A percentile compares a stretch with the other conserved stretches of the same genome.
phyloP scores from a whole-genome alignment of 2,329 filamentous ascomycete species.

The Calonectria fujianensis region DNA sequence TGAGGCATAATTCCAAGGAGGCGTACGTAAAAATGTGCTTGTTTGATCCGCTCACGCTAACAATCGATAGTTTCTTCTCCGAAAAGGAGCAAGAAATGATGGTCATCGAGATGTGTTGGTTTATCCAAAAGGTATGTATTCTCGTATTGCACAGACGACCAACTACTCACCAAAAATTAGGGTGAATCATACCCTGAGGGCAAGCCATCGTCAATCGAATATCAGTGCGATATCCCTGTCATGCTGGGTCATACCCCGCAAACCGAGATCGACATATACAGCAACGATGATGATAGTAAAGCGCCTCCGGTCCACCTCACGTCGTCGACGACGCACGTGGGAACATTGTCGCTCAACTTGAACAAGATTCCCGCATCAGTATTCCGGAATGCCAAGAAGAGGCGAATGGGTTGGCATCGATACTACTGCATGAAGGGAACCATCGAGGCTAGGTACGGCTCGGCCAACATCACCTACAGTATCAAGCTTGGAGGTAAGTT shows the following conservation, averaged over 20 bases:
- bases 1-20: slow-evolving; percentile 60
- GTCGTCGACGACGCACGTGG: slow-evolving; percentile 56
- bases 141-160: background rate
- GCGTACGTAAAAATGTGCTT: slow-evolving; percentile 54
- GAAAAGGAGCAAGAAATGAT: slow-evolving; percentile 61
- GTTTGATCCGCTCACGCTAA: slow-evolving; percentile 40
- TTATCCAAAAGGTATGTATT: slow-evolving; percentile 60
- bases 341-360: slow-evolving; percentile 60
- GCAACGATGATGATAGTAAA: slow-evolving; percentile 57
- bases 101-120: slow-evolving; percentile 63
- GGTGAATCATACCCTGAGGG: slow-evolving; percentile 62
- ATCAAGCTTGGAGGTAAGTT: slow-evolving; percentile 61
- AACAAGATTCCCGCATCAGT: slow-evolving; percentile 58
- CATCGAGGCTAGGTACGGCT: slow-evolving; percentile 62
- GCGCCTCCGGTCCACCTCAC: slow-evolving; percentile 59
- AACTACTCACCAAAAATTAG: slow-evolving; percentile 48
- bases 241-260: slow-evolving; percentile 59
- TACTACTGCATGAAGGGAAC: slow-evolving; percentile 62
- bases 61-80: slow-evolving; percentile 59
- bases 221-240: slow-evolving; percentile 63
- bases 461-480: slow-evolving; percentile 62
- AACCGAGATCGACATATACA: slow-evolving; percentile 63
- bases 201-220: slow-evolving; percentile 60
- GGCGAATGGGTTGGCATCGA: slow-evolving; percentile 60
- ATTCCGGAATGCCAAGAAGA: slow-evolving; percentile 57